Conservation (phyloP, 2,329 filamentous ascomycete species). For the Grosmannia serpens region DNA sequence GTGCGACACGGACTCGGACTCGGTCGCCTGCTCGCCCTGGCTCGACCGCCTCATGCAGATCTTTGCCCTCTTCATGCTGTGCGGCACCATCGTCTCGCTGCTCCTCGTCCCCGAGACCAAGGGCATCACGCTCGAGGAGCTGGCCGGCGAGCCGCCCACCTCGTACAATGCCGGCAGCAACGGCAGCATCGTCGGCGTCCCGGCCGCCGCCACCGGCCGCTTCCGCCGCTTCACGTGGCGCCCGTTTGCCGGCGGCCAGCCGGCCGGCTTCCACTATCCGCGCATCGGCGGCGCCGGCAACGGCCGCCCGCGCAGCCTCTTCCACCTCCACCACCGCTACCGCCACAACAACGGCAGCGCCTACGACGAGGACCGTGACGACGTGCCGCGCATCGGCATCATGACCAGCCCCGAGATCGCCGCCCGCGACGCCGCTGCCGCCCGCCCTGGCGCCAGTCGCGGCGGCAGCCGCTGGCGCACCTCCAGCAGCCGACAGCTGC, state of each 20-base stretch:
- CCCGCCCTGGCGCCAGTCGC: not conserved
- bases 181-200: conserved; percentile 31
- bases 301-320: conserved; percentile 17
- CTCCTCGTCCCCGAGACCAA: conserved; percentile 66
- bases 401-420: conserved; percentile 31
- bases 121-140: conserved; percentile 58
- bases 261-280: conserved; percentile 38
- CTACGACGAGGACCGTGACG: conserved; percentile 36
- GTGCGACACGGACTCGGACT: conserved; percentile 26
- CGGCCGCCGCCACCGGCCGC: conserved; percentile 12
- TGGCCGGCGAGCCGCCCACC: conserved; percentile 55
- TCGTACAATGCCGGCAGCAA: conserved; percentile 42
- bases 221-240: conserved; percentile 24
- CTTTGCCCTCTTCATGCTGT: conserved; percentile 71
- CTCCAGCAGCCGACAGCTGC: conserved; percentile 1
- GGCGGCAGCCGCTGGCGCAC: not conserved
- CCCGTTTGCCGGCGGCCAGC: conserved; percentile 36
- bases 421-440: conserved; percentile 13
- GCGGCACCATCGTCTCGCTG: conserved; percentile 55
- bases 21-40: conserved; percentile 38
- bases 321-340: conserved; percentile 17
- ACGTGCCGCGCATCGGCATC: conserved; percentile 25
- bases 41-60: conserved; percentile 66
- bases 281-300: conserved; percentile 16
- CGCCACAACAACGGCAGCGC: conserved; percentile 35